Evolutionary conservation across 495 filamentous ascomycete genomes (phyloP).

Genomic region (Paragyromitra xinjiangensis): DNA sequence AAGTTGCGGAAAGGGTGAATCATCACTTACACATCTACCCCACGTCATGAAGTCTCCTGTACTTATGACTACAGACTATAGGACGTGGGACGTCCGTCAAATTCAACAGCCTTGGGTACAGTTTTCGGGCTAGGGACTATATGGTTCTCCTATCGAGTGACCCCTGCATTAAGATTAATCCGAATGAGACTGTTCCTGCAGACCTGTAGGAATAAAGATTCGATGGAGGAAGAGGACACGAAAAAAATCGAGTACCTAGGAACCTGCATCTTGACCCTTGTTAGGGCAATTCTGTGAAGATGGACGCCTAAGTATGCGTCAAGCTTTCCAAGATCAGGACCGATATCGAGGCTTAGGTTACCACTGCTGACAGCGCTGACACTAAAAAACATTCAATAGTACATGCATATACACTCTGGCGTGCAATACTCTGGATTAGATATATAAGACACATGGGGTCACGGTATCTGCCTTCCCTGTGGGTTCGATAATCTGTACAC

Average conservation of each 20-base stretch:
- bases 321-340: conserved; percentile 1
- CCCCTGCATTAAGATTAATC: background rate
- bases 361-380: conserved; percentile 12
- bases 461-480: background rate
- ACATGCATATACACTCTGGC: background rate
- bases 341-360: conserved; percentile 22
- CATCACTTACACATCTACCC: background rate
- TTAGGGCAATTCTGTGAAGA: conserved; percentile 6
- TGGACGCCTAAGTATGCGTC: conserved; percentile 16
- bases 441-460: background rate
- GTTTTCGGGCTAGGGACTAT: conserved; percentile 12
- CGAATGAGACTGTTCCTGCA: conserved; percentile 11
- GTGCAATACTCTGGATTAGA: background rate
- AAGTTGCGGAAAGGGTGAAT: conserved; percentile 5
- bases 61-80: background rate
- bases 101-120: background rate
- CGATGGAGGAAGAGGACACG: background rate
- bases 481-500: background rate
- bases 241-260: conserved; percentile 2
- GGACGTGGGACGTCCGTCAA: background rate
- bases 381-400: background rate
- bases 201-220: conserved; percentile 3
- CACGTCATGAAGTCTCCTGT: background rate
- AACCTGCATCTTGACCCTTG: conserved; percentile 16
- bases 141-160: background rate